Percentiles rank a stretch among this genome's conserved stretches.
phyloP scores from a whole-genome alignment of 169 alveolate genomes.

The Eimeria tenella region DNA sequence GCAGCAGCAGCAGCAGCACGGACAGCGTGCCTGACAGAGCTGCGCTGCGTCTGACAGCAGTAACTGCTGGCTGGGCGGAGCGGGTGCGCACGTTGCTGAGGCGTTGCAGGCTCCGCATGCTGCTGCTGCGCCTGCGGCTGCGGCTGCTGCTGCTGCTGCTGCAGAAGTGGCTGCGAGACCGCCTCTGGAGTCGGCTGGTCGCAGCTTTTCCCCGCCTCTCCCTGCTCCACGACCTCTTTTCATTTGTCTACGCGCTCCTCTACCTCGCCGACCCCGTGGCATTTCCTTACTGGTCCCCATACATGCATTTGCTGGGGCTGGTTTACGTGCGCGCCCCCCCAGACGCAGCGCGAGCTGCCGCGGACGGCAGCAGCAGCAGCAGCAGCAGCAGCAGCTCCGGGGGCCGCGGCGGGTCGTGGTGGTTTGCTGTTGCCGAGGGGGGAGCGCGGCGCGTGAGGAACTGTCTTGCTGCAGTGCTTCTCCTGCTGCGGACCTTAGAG shows the following conservation, averaged over 20 bases:
- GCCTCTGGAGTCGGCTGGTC: not conserved
- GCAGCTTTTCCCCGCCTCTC: not conserved
- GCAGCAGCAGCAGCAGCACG: conserved; percentile 40
- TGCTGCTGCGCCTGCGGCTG: conserved; percentile 13
- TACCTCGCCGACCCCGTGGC: conserved; percentile 48
- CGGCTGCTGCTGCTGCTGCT: conserved; percentile 40
- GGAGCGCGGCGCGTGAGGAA: conserved; percentile 2
- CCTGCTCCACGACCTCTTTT: not conserved
- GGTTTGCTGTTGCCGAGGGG: conserved; percentile 55
- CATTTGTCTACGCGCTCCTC: conserved; percentile 43
- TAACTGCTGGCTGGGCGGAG: conserved; percentile 26
- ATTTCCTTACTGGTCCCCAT: conserved; percentile 77
- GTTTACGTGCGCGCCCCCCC: conserved; percentile 64
- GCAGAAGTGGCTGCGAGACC: not conserved
- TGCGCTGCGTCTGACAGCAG: conserved; percentile 2
- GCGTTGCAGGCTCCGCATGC: not conserved
- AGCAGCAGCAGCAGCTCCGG: not conserved
- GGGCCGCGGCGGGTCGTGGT: not conserved
- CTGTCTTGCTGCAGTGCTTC: conserved; percentile 16
- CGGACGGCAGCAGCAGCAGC: not conserved
- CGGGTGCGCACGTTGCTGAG: not conserved
- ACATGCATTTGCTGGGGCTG: conserved; percentile 69
- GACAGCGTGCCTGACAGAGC: not conserved
- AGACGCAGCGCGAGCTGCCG: conserved; percentile 19
- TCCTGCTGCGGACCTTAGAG: conserved; percentile 62